Evolutionary conservation across 2,329 filamentous ascomycete species (phyloP).

Genomic region (Phyllosticta capitalensis): DNA sequence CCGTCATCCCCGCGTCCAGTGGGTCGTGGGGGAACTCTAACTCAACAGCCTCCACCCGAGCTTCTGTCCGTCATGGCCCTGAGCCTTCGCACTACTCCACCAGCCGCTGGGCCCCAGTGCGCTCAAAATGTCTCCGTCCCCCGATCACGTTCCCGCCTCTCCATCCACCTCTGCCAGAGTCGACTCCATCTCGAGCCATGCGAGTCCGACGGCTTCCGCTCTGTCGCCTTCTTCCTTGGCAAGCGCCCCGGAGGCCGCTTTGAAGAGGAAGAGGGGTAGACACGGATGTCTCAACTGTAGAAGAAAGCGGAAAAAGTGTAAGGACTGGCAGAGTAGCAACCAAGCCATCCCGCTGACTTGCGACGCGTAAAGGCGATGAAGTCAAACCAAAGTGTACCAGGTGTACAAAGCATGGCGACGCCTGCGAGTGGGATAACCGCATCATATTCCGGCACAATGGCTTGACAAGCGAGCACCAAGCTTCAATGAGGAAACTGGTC

Average conservation of each 20-base stretch:
- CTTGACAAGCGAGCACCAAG: constrained; percentile 2
- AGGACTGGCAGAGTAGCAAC: neutral
- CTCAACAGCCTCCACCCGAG: neutral
- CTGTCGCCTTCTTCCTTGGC: neutral
- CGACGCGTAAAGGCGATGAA: constrained; percentile 11
- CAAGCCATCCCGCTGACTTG: neutral
- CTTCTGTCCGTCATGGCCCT: neutral
- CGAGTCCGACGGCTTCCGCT: neutral
- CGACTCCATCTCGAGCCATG: neutral
- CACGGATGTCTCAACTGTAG: constrained; percentile 15
- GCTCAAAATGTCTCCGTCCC: neutral
- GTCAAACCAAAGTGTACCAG: constrained; percentile 15
- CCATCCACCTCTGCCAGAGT: neutral
- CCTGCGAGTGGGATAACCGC: constrained; percentile 15
- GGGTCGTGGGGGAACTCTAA: too few species aligned
- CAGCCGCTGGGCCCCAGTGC: neutral
- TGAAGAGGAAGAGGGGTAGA: constrained; percentile 9
- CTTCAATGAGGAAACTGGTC: constrained; percentile 11
- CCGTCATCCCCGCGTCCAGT: too few species aligned
- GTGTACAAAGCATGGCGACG: constrained; percentile 14
- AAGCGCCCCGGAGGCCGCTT: neutral
- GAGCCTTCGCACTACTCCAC: neutral
- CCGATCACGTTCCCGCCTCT: neutral
- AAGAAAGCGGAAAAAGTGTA: constrained; percentile 14
- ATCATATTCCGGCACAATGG: constrained; percentile 15